phyloP scores from a whole-genome alignment of 2,329 filamentous ascomycete species.

The Neopestalotiopsis sp. region DNA sequence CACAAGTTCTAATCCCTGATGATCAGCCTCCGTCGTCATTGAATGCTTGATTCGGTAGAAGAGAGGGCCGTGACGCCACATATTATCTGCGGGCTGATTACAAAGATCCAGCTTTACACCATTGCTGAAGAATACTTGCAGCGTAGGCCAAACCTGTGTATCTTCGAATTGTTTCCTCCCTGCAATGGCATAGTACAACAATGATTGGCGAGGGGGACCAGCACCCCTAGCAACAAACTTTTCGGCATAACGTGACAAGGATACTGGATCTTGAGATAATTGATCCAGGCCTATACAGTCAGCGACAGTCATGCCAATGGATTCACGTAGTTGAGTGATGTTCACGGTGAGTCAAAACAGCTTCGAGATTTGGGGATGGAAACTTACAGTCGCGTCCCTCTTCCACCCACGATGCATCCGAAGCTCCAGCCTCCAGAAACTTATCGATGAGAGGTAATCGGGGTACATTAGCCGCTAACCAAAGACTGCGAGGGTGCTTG shows the following conservation, averaged over 20 bases:
- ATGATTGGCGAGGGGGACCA: background rate
- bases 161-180: background rate
- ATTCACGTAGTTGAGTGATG: background rate
- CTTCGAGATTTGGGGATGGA: background rate
- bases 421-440: background rate
- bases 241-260: background rate
- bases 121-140: constrained; percentile 1
- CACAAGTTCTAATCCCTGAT: background rate
- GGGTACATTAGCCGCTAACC: background rate
- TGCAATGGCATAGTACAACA: background rate
- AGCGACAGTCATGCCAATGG: background rate
- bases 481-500: constrained; percentile 6
- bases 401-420: background rate
- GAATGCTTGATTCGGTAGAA: background rate
- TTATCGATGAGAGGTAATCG: background rate
- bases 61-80: background rate
- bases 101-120: background rate
- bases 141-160: background rate
- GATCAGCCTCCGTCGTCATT: background rate
- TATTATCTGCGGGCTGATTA: no score
- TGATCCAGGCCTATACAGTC: background rate
- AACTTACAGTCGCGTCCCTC: background rate
- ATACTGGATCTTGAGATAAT: background rate
- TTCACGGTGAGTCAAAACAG: background rate
- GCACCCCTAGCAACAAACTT: background rate